phyloP scores from a whole-genome alignment of 2,329 filamentous ascomycete species.

The Paecilomyces sp. region DNA sequence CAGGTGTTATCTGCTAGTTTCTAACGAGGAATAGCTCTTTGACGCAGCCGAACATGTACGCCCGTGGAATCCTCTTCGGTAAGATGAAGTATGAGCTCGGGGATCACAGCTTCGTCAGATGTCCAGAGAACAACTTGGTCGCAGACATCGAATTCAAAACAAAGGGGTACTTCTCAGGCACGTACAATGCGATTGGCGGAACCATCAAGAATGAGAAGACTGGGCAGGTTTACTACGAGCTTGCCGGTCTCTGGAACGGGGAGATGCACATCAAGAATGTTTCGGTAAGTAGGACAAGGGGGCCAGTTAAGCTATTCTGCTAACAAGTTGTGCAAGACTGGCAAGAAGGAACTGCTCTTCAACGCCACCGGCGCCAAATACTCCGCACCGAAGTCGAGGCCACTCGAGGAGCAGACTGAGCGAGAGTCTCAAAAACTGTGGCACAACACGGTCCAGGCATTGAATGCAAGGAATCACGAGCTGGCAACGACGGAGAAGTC shows the following conservation, averaged over 20 bases:
- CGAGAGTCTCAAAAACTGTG: slow-evolving; percentile 87
- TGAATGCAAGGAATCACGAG: slow-evolving; percentile 79
- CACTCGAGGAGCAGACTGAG: slow-evolving; percentile 78
- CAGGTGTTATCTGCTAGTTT: not conserved
- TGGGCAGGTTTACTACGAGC: slow-evolving; percentile 79
- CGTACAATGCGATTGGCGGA: slow-evolving; percentile 92
- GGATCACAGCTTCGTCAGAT: slow-evolving; percentile 88
- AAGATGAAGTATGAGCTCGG: slow-evolving; percentile 99
- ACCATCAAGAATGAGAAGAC: slow-evolving; percentile 82
- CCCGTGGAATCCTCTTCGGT: slow-evolving; percentile 89
- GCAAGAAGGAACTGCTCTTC: slow-evolving; percentile 84
- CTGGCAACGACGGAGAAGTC: slow-evolving; percentile 91
- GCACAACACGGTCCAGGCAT: slow-evolving; percentile 71
- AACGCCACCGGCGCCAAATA: slow-evolving; percentile 74
- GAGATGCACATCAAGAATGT: slow-evolving; percentile 90
- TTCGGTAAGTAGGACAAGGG: slow-evolving; percentile 47
- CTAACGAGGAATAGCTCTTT: slow-evolving; percentile 55
- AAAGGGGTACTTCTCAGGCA: slow-evolving; percentile 93
- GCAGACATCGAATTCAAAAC: slow-evolving; percentile 98
- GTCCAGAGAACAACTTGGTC: slow-evolving; percentile 76
- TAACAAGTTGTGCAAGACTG: slow-evolving; percentile 53
- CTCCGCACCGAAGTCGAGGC: slow-evolving; percentile 64
- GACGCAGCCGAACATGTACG: slow-evolving; percentile 99
- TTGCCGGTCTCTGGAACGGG: slow-evolving; percentile 87
- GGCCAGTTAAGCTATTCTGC: slow-evolving; percentile 2